These are phyloP conservation scores for Alternaria sp. DNA, from an alignment of 2,329 filamentous ascomycete species.

Conservation along the genomic window DNA sequence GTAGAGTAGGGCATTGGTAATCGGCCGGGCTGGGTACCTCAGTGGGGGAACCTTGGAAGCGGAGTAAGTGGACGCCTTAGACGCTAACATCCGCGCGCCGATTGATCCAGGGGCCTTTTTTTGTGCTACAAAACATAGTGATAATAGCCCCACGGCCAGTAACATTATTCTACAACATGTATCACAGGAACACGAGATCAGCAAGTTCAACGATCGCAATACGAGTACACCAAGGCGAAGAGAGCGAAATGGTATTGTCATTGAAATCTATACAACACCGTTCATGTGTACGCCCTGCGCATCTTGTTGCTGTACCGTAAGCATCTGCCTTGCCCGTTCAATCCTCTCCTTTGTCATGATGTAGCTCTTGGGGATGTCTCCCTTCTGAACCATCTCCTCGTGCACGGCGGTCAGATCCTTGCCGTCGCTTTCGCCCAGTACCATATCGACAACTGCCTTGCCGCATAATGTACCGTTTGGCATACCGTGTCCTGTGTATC, in stretches of 20 bases:
- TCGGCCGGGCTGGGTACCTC: slow-evolving; percentile 1
- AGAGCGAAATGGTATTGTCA: background rate
- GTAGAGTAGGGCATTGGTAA: slow-evolving; percentile 5
- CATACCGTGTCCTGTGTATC: slow-evolving; percentile 79
- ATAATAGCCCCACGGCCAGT: background rate
- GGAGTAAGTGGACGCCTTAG: slow-evolving; percentile 6
- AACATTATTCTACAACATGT: background rate
- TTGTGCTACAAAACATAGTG: background rate
- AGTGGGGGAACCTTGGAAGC: background rate
- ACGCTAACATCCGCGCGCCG: slow-evolving; percentile 1
- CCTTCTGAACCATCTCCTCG: slow-evolving; percentile 40
- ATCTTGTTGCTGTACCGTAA: slow-evolving; percentile 46
- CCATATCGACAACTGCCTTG: slow-evolving; percentile 67
- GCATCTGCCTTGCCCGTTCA: slow-evolving; percentile 32
- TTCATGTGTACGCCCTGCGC: slow-evolving; percentile 33
- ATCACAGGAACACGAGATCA: background rate
- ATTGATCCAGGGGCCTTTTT: background rate
- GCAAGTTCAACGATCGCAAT: background rate
- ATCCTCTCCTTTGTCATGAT: slow-evolving; percentile 47
- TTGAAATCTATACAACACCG: slow-evolving; percentile 27
- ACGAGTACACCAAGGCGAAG: background rate
- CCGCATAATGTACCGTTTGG: slow-evolving; percentile 72
- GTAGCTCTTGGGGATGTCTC: slow-evolving; percentile 47
- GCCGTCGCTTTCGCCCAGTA: slow-evolving; percentile 51
- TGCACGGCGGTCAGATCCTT: slow-evolving; percentile 38